Conservation (phyloP, 2,329 filamentous ascomycete species). For the Venturia carpophila region DNA sequence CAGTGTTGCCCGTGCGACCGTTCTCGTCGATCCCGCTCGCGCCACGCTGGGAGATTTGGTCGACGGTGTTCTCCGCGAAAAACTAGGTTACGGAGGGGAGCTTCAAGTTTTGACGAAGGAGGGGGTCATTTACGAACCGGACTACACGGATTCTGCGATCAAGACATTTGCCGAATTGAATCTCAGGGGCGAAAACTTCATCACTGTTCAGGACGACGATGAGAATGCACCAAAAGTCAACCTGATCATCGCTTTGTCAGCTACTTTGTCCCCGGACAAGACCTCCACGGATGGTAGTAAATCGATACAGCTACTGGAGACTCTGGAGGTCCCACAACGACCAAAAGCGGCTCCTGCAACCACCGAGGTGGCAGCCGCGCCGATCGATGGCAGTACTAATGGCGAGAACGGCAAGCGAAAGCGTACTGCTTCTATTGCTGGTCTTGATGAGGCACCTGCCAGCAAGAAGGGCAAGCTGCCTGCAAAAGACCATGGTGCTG, state of each 20-base stretch:
- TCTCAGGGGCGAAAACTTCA: conserved; percentile 63
- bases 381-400: conserved; percentile 21
- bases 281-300: conserved; percentile 35
- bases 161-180: conserved; percentile 75
- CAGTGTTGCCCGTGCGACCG: conserved; percentile 59
- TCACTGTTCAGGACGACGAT: conserved; percentile 78
- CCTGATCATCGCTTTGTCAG: conserved; percentile 53
- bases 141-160: conserved; percentile 75
- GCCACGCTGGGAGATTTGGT: conserved; percentile 76
- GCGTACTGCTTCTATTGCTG: conserved; percentile 38
- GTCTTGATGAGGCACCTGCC: conserved; percentile 27
- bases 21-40: conserved; percentile 59
- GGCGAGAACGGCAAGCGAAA: conserved; percentile 37
- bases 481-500: neutral
- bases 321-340: conserved; percentile 42
- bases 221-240: conserved; percentile 74
- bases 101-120: conserved; percentile 68
- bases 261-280: conserved; percentile 27
- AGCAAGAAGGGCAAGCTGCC: conserved; percentile 18
- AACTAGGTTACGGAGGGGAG: conserved; percentile 73
- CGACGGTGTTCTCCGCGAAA: conserved; percentile 58
- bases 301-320: conserved; percentile 45
- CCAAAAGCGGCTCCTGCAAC: conserved; percentile 31
- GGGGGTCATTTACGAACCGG: conserved; percentile 79
- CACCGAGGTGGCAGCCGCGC: neutral